These are phyloP conservation scores for Phymatotrichopsis omnivora DNA, from an alignment of 2,329 filamentous ascomycete genomes.

Conservation along the genomic window DNA sequence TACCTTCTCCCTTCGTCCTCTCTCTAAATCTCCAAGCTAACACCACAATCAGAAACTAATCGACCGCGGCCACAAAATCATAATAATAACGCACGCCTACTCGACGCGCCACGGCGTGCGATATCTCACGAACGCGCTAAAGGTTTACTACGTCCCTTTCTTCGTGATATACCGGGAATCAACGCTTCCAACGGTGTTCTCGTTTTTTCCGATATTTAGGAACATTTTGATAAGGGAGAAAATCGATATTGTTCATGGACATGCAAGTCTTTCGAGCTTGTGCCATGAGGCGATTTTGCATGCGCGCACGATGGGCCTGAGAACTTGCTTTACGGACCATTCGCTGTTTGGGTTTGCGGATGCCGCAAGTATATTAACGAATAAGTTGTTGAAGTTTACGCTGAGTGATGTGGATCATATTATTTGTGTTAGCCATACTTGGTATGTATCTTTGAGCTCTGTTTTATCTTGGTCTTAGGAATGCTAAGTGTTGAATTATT, in stretches of 20 bases:
- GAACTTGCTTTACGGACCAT: constrained; percentile 95
- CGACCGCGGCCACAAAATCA: constrained; percentile 93
- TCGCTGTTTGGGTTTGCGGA: constrained; percentile 96
- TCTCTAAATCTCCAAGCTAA: constrained; percentile 8
- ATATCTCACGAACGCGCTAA: constrained; percentile 93
- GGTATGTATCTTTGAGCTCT: constrained; percentile 46
- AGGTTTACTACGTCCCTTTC: constrained; percentile 96
- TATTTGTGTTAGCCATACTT: constrained; percentile 96
- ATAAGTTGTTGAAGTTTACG: constrained; percentile 93
- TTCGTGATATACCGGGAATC: constrained; percentile 88
- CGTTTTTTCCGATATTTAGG: constrained; percentile 94
- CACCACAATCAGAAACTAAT: constrained; percentile 61
- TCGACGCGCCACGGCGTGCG: constrained; percentile 81
- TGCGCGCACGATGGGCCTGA: constrained; percentile 87
- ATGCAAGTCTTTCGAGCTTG: constrained; percentile 82
- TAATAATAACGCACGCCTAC: constrained; percentile 94
- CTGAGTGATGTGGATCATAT: constrained; percentile 96
- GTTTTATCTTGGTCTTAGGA: neutral
- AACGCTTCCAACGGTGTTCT: constrained; percentile 94
- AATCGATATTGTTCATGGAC: constrained; percentile 97
- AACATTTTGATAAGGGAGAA: constrained; percentile 91
- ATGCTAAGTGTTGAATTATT: constrained; percentile 28
- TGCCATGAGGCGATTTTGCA: constrained; percentile 94
- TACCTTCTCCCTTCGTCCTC: constrained; percentile 33
- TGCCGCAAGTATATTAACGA: constrained; percentile 87